Base-by-base conservation (phyloP, 169 alveolate genomes). In the Plasmodium yoelii region DNA sequence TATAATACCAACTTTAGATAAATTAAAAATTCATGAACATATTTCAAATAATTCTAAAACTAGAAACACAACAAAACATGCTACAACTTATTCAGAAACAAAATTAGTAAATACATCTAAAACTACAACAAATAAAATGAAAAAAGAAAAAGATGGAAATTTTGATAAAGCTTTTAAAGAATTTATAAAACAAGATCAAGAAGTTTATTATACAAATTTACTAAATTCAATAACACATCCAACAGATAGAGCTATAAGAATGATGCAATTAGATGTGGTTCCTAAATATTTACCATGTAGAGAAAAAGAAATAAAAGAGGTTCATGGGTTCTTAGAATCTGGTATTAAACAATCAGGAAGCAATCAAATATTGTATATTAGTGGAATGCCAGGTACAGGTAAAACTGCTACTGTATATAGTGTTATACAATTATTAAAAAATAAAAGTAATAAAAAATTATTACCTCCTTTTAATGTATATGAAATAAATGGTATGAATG, bases 301-400 rank as follows among this genome's bases (percentile, higher is more conserved):
- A 63, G 96, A 94, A 47, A 88, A 87, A n/a, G 96, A 94, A 74
- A 93, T 93, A 34, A 88, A 87, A 42, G 87, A 74, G 51, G 92
- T 94, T 12, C 74, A 88, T 28, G 92, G 93, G 0, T 94, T 94
- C 49, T 84, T 94, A 39, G 96, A 94, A 64, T 89, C 94, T 0
- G 94, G 94, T 1, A 94, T 94, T 26, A 73, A 90, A n/a, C 96
- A 94, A 70, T 93, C 94, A 22, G 96, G 96, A n/a, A 94, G 95
- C 26, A 94, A 94, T 18, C 96, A 94, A 64, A 75, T 94, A 6
- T 61, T 94, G 26, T 94, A 92, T 90, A 92, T 94, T 2, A 91
- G 96, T 70, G 97, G 97, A 9, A 94, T 94, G 73, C 97, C 97
- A 13, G 97, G 97, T 10, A 94, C 97, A 5, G 97, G 97, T 0